These are phyloP conservation scores for Hymenoscyphus fraxineus DNA, from an alignment of 2,329 filamentous ascomycete species.

Conservation along the genomic window DNA sequence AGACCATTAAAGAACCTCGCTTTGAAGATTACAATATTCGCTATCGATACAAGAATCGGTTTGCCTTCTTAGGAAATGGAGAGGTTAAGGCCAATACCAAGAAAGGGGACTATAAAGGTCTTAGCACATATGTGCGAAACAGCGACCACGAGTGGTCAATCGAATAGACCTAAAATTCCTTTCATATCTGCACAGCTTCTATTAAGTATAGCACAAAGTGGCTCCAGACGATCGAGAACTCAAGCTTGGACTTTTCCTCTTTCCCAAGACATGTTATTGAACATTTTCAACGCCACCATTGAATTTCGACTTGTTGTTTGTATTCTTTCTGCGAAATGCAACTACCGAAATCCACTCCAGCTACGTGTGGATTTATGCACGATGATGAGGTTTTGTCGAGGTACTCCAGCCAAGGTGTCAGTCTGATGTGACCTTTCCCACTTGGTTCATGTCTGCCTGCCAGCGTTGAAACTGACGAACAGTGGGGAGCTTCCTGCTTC, in stretches of 20 bases:
- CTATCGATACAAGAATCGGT: conserved; percentile 39
- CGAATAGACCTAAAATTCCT: conserved; percentile 33
- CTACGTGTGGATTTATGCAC: neutral
- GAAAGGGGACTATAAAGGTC: conserved; percentile 38
- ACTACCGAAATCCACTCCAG: neutral
- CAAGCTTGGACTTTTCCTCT: neutral
- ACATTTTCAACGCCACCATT: neutral
- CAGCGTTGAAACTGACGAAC: neutral
- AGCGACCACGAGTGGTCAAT: conserved; percentile 44
- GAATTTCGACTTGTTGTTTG: neutral
- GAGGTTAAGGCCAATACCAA: conserved; percentile 42
- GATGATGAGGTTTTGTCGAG: neutral
- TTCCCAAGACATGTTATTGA: neutral
- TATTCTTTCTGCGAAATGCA: neutral
- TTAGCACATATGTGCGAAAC: conserved; percentile 44
- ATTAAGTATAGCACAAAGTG: neutral
- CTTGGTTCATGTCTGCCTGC: neutral
- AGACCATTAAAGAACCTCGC: conserved; percentile 39
- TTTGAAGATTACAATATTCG: conserved; percentile 43
- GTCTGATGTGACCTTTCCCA: too few relatives aligned
- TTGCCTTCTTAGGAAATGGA: conserved; percentile 41
- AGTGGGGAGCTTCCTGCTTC: neutral
- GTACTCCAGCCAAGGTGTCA: too few relatives aligned
- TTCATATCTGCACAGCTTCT: neutral
- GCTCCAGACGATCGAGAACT: neutral